Percentiles rank a stretch among this genome's conserved stretches.
These are phyloP conservation scores for Aspergillus kassunensis DNA, from an alignment of 495 filamentous ascomycete species.

Conservation along the genomic window DNA sequence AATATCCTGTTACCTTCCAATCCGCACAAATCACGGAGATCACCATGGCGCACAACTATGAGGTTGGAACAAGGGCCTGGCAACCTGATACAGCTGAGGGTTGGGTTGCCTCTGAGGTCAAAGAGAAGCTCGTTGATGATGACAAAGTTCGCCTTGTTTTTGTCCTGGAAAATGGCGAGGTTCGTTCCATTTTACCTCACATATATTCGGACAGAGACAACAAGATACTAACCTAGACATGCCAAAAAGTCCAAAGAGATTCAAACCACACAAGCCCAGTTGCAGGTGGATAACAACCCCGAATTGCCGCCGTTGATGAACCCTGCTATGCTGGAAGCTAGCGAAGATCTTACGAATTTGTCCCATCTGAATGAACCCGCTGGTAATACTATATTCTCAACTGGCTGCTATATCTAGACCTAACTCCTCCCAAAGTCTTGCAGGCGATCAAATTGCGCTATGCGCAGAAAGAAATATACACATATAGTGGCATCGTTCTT, in stretches of 20 bases:
- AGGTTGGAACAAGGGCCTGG: conserved; percentile 97
- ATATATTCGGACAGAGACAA: background rate
- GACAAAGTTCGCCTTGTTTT: conserved; percentile 85
- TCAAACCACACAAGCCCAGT: conserved; percentile 72
- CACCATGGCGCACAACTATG: conserved; percentile 89
- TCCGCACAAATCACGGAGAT: background rate
- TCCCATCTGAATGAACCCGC: conserved; percentile 98
- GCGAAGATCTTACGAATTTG: conserved; percentile 95
- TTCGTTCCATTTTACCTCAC: conserved; percentile 37
- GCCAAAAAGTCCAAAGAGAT: conserved; percentile 64
- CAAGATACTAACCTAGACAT: conserved; percentile 20
- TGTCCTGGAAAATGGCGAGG: conserved; percentile 88
- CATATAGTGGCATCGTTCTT: conserved; percentile 96
- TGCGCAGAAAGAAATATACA: conserved; percentile 99
- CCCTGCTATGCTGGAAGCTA: conserved; percentile 95
- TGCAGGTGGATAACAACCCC: conserved; percentile 68
- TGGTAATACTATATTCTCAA: conserved; percentile 52
- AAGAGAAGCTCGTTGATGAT: conserved; percentile 78
- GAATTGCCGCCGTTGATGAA: conserved; percentile 93
- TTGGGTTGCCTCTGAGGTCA: conserved; percentile 94
- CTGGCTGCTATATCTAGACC: conserved; percentile 12
- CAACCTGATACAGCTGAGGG: conserved; percentile 93
- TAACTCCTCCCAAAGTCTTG: conserved; percentile 63
- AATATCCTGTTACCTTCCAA: conserved; percentile 11
- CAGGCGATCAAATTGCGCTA: conserved; percentile 98